Base-by-base conservation (phyloP, 305 asterid genomes). In the Rubia peregrina region DNA sequence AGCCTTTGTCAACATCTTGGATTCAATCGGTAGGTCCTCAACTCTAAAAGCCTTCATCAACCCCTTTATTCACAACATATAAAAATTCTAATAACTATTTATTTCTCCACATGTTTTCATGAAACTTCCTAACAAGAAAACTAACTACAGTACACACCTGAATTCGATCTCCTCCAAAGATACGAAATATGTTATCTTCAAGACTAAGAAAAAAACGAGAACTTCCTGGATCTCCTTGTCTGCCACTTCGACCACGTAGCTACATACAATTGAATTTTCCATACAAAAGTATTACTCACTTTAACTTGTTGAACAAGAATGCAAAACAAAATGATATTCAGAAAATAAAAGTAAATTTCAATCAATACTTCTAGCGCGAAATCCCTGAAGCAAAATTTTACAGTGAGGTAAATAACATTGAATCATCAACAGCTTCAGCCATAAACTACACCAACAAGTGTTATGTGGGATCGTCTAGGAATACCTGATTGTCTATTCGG, bases 221-320 rank as follows among this genome's bases (percentile, higher is more conserved):
- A 86, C 99, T 89, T 83, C 99, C 99, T 71, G 99, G 93, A 82
- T 94, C 99, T 67, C 99, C 99, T 80, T 94, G 99, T 80, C 99
- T 87, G 83, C 99, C 99, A 86, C 97, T 94, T 78, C 99, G 96
- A 76, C 99, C 99, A 65, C 99, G 96, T 74, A 94, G 88, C 99
- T 94, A 84, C 82, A 84, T 53, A 73, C 68, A 73, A 57, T 65
- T 44, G 64, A 57, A 78, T 62, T 68, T 56, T 44, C 59, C 59
- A 9, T 17, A 21, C 59, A 17, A 46, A 40, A 61, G 59, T 43
- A 61, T 14, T 66, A 79, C 71, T 67, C 74, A 78, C 73, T 59
- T 33, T 21, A 43, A 67, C 61, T 65, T 3, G 7, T 2, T n/a
- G 60, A 71, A 71, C 3, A 16, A 17, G 53, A 36, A 46, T 55